These are phyloP conservation scores for Mycena belliarum DNA, from an alignment of 768 basidiomycete genomes.

Conservation along the genomic window DNA sequence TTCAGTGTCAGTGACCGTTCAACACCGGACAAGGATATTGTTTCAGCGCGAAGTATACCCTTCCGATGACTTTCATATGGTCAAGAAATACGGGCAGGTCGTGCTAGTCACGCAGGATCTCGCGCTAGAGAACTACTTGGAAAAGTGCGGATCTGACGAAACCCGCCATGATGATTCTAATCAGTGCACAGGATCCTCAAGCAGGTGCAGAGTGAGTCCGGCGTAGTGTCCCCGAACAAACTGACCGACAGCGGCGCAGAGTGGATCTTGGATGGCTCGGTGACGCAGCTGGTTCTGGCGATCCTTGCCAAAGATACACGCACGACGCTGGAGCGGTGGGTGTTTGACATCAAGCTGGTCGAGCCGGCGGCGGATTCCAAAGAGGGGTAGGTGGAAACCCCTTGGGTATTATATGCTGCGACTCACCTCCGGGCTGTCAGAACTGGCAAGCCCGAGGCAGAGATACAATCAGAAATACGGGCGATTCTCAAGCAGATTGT, in stretches of 20 bases:
- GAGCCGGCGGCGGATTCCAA: conserved; percentile 55
- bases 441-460: conserved; percentile 73
- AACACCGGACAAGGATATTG: conserved; percentile 65
- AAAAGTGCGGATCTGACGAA: conserved; percentile 48
- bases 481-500: conserved; percentile 99
- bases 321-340: conserved; percentile 94
- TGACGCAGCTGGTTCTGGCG: conserved; percentile 92
- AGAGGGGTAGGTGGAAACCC: conserved; percentile 46
- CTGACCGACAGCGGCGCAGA: conserved; percentile 45
- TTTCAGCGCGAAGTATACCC: conserved; percentile 98
- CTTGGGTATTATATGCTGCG: not conserved
- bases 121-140: conserved; percentile 90
- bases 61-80: conserved; percentile 98
- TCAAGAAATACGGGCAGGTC: conserved; percentile 98
- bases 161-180: conserved; percentile 4
- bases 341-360: conserved; percentile 91
- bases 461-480: conserved; percentile 96
- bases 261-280: conserved; percentile 90
- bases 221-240: not conserved
- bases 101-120: conserved; percentile 94
- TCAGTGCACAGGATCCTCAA: conserved; percentile 68
- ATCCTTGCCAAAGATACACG: conserved; percentile 95
- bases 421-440: conserved; percentile 15
- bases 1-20: too few relatives aligned
- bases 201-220: conserved; percentile 83